Evolutionary conservation across 768 basidiomycete species (phyloP).

Genomic region (Phanerochaete carnosa): DNA sequence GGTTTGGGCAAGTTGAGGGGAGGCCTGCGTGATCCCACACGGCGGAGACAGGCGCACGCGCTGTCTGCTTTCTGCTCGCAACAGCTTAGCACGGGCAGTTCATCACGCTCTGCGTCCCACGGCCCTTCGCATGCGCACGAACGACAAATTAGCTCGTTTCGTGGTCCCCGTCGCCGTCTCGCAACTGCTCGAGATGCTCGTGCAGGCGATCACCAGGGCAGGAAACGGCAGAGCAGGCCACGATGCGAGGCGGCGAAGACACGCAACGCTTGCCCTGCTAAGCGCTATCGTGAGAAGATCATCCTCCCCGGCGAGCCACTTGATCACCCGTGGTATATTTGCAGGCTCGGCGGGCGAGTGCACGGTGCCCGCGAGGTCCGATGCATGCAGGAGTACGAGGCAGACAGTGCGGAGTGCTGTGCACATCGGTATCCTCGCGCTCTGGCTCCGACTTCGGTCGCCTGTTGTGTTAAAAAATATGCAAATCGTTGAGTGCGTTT

Average conservation of each 20-base stretch:
- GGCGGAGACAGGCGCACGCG: not conserved
- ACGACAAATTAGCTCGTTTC: not conserved
- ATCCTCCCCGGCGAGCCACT: not conserved
- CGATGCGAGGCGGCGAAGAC: not conserved
- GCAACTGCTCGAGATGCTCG: too few species aligned
- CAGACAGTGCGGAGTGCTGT: too few species aligned
- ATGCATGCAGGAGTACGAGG: not conserved
- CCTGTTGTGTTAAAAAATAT: too few species aligned
- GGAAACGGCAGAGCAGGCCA: not conserved
- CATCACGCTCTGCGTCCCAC: not conserved
- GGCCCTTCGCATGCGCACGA: not conserved
- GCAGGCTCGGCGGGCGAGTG: too few species aligned
- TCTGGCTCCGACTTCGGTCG: too few species aligned
- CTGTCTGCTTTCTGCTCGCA: not conserved
- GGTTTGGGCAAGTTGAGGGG: not conserved
- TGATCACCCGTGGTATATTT: not conserved
- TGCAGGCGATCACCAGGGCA: not conserved
- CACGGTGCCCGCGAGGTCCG: too few species aligned
- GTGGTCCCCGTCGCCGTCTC: too few species aligned
- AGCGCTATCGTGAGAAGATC: slow-evolving; percentile 2
- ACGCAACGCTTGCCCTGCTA: not conserved
- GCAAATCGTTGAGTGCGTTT: not conserved
- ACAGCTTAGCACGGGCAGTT: not conserved
- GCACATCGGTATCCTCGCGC: too few species aligned
- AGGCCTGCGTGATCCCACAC: too few species aligned